Conservation (phyloP, 2,329 filamentous ascomycete genomes). For the Emydomyces testavorans region DNA sequence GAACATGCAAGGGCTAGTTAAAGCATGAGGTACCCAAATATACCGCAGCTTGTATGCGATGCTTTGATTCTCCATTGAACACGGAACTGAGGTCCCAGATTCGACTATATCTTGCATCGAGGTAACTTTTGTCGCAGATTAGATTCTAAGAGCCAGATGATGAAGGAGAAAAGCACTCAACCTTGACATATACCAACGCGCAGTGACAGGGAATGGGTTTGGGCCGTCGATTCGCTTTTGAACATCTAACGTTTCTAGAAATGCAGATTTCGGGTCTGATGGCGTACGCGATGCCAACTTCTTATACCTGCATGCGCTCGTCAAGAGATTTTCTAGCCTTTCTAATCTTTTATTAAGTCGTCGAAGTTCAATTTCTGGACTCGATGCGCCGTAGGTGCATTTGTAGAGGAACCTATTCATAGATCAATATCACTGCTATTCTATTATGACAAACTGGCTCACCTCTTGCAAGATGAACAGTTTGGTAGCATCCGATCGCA, state of each 20-base stretch:
- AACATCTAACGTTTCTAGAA: neutral
- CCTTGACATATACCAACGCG: constrained; percentile 12
- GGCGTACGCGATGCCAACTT: neutral
- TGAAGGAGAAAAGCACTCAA: too few relatives aligned
- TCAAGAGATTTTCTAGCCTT: neutral
- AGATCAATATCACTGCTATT: neutral
- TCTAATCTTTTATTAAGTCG: constrained; percentile 4
- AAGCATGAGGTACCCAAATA: constrained; percentile 9
- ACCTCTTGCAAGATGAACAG: constrained; percentile 11
- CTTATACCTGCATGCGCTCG: neutral
- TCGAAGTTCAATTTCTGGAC: neutral
- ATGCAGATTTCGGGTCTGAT: neutral
- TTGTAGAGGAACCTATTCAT: constrained; percentile 5
- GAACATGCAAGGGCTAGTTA: constrained; percentile 10
- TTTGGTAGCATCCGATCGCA: constrained; percentile 5
- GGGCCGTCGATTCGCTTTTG: neutral
- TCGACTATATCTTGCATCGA: constrained; percentile 10
- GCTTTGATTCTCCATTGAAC: neutral
- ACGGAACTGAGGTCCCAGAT: neutral
- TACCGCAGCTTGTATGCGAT: constrained; percentile 7
- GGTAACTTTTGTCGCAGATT: neutral
- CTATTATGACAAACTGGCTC: neutral
- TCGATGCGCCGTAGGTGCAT: constrained; percentile 4
- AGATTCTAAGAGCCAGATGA: neutral
- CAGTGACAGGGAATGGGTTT: constrained; percentile 7